Evolutionary conservation across 169 alveolate species (phyloP).

Genomic region (Babesia ovata): DNA sequence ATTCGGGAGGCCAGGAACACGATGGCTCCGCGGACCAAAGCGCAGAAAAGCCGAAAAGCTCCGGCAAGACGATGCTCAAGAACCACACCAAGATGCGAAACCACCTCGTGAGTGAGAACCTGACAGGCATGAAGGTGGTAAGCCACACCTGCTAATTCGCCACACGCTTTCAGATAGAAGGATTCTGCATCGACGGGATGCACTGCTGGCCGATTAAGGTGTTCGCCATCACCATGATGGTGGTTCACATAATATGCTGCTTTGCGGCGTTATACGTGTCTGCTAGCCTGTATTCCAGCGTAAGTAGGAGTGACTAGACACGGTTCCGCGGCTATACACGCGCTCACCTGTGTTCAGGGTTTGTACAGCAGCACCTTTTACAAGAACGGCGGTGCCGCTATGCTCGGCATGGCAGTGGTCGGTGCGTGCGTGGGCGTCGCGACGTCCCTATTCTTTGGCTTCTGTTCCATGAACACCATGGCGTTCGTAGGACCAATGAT

Average conservation of each 20-base stretch:
- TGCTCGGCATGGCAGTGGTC: conserved; percentile 25
- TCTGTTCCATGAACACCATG: background rate
- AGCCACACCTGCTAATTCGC: background rate
- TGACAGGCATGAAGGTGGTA: conserved; percentile 53
- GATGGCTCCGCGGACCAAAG: background rate
- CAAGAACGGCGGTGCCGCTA: conserved; percentile 48
- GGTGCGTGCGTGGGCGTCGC: conserved; percentile 41
- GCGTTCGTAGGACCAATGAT: conserved; percentile 46
- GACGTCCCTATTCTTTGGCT: conserved; percentile 3
- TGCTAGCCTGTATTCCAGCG: conserved; percentile 42
- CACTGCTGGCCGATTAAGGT: conserved; percentile 68
- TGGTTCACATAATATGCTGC: conserved; percentile 30
- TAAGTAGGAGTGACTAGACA: background rate
- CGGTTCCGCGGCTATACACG: background rate
- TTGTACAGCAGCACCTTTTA: conserved; percentile 32
- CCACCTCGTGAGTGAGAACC: conserved; percentile 25
- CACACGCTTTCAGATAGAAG: conserved; percentile 32
- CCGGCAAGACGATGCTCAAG: conserved; percentile 25
- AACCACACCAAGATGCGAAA: conserved; percentile 31
- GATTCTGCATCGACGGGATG: conserved; percentile 57
- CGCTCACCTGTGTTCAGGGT: conserved; percentile 27
- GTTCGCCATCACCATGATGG: conserved; percentile 43
- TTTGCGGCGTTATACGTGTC: conserved; percentile 27
- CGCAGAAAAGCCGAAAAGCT: background rate
- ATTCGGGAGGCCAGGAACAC: too few relatives aligned